Evolutionary conservation across 2,329 filamentous ascomycete species (phyloP).

Genomic region (Pseudodiploospora longispora): DNA sequence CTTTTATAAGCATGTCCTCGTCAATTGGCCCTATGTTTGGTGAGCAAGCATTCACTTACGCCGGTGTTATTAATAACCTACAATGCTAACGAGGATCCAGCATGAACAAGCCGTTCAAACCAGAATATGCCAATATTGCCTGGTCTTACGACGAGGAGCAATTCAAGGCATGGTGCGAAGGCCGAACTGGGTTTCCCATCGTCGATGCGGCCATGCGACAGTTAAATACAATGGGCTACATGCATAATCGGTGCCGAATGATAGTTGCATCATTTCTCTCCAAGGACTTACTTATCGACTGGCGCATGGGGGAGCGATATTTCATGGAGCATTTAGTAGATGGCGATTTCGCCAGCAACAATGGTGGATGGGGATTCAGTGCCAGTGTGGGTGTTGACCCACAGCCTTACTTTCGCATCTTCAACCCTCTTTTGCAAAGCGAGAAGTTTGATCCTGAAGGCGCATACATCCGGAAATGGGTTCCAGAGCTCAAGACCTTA

Average conservation of each 20-base stretch:
- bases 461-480: conserved; percentile 74
- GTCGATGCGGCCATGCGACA: conserved; percentile 85
- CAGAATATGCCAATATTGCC: conserved; percentile 70
- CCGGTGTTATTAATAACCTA: neutral
- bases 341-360: conserved; percentile 73
- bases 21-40: conserved; percentile 78
- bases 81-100: conserved; percentile 13
- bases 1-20: conserved; percentile 81
- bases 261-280: conserved; percentile 71
- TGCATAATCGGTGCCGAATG: conserved; percentile 85
- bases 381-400: conserved; percentile 70
- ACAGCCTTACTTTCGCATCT: conserved; percentile 85
- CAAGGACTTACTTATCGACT: conserved; percentile 76
- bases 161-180: conserved; percentile 67
- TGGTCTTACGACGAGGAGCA: conserved; percentile 69
- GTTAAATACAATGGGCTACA: conserved; percentile 58
- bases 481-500: conserved; percentile 62
- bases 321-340: conserved; percentile 79
- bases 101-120: conserved; percentile 63
- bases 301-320: conserved; percentile 71
- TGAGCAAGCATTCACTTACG: conserved; percentile 25
- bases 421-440: conserved; percentile 77
- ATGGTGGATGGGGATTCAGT: conserved; percentile 50
- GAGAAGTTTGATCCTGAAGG: conserved; percentile 78
- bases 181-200: conserved; percentile 71